Conservation (phyloP, 2,329 filamentous ascomycete genomes). For the Colletotrichum aenigma region DNA sequence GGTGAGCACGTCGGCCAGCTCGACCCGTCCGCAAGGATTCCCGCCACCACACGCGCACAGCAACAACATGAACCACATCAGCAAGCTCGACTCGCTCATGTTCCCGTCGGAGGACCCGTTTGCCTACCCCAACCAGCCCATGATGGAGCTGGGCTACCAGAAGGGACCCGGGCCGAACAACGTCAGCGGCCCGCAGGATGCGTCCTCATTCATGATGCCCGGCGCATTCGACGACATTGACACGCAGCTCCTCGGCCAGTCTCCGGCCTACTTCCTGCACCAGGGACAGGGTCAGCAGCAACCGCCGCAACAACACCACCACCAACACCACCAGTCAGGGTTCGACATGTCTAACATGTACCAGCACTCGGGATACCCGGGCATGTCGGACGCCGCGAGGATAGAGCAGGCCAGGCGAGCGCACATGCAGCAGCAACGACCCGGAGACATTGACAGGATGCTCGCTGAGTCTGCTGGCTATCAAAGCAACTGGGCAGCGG, state of each 20-base stretch:
- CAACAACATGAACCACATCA: conserved; percentile 52
- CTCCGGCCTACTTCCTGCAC: conserved; percentile 74
- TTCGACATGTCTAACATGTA: conserved; percentile 21
- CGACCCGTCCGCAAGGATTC: conserved; percentile 31
- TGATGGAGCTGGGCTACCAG: conserved; percentile 61
- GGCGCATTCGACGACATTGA: conserved; percentile 69
- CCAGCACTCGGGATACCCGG: conserved; percentile 16
- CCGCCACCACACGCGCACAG: conserved; percentile 26
- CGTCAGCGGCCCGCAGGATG: conserved; percentile 37
- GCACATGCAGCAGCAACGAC: conserved; percentile 21
- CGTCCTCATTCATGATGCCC: conserved; percentile 54
- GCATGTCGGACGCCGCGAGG: conserved; percentile 18
- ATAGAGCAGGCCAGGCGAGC: conserved; percentile 19
- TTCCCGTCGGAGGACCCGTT: conserved; percentile 81
- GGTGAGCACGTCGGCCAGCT: conserved; percentile 44
- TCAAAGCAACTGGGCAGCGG: conserved; percentile 20
- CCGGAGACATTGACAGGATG: conserved; percentile 21
- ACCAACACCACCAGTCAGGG: conserved; percentile 20
- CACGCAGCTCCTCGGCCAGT: conserved; percentile 72
- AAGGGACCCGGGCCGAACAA: conserved; percentile 33
- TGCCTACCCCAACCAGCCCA: conserved; percentile 78
- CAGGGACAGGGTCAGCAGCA: conserved; percentile 43
- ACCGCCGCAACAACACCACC: conserved; percentile 32
- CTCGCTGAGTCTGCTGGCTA: conserved; percentile 20
- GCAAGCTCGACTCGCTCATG: conserved; percentile 79